phyloP scores from a whole-genome alignment of 352 stramenopile genomes.

The Phytophthora hibernalis region DNA sequence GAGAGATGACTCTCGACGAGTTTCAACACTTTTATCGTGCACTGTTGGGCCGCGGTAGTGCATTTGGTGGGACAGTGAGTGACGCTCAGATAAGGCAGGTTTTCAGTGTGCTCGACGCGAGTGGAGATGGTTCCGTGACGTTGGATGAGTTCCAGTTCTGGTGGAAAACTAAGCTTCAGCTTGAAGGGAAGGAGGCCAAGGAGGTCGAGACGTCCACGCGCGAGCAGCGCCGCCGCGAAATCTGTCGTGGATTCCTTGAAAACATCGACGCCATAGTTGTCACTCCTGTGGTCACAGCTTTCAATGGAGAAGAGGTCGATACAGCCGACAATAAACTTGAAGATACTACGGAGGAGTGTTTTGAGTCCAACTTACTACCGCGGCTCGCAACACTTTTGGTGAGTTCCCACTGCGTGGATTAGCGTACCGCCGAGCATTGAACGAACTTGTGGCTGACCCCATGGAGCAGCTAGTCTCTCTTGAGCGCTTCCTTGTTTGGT shows the following conservation, averaged over 20 bases:
- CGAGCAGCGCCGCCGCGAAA: conserved; percentile 24
- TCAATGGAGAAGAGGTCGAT: not conserved
- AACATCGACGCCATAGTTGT: conserved; percentile 46
- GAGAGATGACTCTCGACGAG: conserved; percentile 60
- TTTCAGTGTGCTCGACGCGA: conserved; percentile 67
- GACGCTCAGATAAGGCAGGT: conserved; percentile 57
- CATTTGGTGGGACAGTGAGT: conserved; percentile 20
- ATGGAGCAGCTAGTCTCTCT: conserved; percentile 57
- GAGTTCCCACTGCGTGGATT: conserved; percentile 66
- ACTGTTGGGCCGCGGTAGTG: conserved; percentile 43
- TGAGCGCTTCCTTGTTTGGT: conserved; percentile 61
- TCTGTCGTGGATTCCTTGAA: conserved; percentile 53
- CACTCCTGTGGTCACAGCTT: not conserved
- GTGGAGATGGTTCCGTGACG: conserved; percentile 68
- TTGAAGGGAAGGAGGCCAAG: conserved; percentile 59
- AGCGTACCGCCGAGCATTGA: conserved; percentile 56
- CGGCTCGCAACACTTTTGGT: conserved; percentile 54
- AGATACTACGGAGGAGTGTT: conserved; percentile 26
- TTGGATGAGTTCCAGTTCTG: conserved; percentile 80
- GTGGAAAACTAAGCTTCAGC: conserved; percentile 73
- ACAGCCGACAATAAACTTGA: not conserved
- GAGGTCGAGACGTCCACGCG: conserved; percentile 37
- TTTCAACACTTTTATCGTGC: conserved; percentile 67
- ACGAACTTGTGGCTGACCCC: conserved; percentile 44
- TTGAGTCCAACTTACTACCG: conserved; percentile 69